Percentiles rank a stretch among this genome's conserved stretches.
phyloP scores from a whole-genome alignment of 208 protist species.

The Novymonas esmeraldas region DNA sequence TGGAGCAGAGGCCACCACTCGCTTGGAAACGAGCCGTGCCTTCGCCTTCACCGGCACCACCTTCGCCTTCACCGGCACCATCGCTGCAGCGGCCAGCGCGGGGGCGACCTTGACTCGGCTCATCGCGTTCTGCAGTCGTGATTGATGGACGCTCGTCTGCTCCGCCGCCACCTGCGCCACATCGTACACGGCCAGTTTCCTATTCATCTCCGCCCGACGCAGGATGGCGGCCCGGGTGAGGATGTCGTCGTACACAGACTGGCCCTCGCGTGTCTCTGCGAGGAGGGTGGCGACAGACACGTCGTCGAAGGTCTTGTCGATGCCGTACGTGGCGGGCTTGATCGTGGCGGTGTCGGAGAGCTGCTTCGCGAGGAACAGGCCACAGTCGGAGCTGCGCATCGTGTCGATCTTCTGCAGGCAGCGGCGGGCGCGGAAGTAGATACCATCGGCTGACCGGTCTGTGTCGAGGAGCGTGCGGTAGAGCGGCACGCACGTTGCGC shows the following conservation, averaged over 20 bases:
- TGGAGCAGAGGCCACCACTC: no score
- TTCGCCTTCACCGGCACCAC: background rate
- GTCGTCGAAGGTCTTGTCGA: constrained; percentile 47
- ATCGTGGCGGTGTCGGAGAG: constrained; percentile 15
- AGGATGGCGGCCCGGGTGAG: constrained; percentile 55
- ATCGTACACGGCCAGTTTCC: constrained; percentile 21
- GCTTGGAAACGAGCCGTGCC: no score
- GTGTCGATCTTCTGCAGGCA: constrained; percentile 41
- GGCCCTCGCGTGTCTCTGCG: constrained; percentile 49
- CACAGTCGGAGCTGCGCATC: constrained; percentile 69
- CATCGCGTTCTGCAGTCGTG: background rate
- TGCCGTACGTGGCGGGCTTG: constrained; percentile 47
- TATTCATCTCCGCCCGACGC: constrained; percentile 32
- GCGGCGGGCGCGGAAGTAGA: constrained; percentile 60
- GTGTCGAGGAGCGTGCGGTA: constrained; percentile 52
- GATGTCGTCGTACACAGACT: constrained; percentile 84
- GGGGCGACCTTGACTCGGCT: background rate
- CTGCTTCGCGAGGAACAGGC: constrained; percentile 31
- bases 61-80: constrained; percentile 4
- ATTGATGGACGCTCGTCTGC: background rate
- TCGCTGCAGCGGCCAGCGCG: background rate
- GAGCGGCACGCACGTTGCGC: constrained; percentile 26
- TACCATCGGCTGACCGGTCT: constrained; percentile 62
- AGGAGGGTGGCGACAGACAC: constrained; percentile 65
- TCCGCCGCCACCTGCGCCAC: constrained; percentile 4